These are phyloP conservation scores for Rhodamnia rubescens DNA, from an alignment of 345 rosid species.

Conservation along the genomic window DNA sequence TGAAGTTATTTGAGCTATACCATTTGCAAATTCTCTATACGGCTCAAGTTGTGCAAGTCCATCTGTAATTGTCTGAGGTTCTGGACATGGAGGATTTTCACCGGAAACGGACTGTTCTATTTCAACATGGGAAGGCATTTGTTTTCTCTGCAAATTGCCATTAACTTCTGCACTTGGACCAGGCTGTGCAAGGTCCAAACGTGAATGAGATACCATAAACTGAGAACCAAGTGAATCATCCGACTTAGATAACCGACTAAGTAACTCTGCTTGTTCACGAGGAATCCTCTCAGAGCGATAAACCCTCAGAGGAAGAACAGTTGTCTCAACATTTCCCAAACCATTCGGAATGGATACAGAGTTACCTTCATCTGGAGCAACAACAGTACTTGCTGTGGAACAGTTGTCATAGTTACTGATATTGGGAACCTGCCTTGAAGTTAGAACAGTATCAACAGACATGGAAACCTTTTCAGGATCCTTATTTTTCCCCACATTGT, in stretches of 20 bases:
- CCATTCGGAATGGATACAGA: constrained; percentile 39
- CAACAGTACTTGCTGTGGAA: constrained; percentile 22
- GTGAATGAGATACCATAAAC: constrained; percentile 42
- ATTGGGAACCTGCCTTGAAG: constrained; percentile 24
- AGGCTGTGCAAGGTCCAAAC: constrained; percentile 24
- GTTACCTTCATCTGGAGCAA: constrained; percentile 27
- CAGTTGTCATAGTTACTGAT: constrained; percentile 30
- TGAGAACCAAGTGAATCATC: constrained; percentile 66
- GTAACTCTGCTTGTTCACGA: constrained; percentile 50
- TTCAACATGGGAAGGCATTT: neutral
- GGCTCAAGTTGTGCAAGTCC: constrained; percentile 27
- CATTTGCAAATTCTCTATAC: constrained; percentile 27
- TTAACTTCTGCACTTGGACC: constrained; percentile 27
- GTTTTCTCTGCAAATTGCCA: constrained; percentile 19
- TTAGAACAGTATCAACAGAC: constrained; percentile 26
- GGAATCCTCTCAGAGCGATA: constrained; percentile 72
- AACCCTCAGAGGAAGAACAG: constrained; percentile 31
- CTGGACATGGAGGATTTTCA: constrained; percentile 6
- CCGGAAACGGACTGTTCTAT: constrained; percentile 7
- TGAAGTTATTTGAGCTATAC: constrained; percentile 19
- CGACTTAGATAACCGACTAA: constrained; percentile 62
- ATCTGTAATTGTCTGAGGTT: constrained; percentile 18
- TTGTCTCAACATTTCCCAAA: constrained; percentile 39
- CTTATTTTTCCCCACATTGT: constrained; percentile 11
- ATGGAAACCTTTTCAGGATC: constrained; percentile 25